Base-by-base conservation (phyloP, 306 rosid genomes). In the Malus orientalis region DNA sequence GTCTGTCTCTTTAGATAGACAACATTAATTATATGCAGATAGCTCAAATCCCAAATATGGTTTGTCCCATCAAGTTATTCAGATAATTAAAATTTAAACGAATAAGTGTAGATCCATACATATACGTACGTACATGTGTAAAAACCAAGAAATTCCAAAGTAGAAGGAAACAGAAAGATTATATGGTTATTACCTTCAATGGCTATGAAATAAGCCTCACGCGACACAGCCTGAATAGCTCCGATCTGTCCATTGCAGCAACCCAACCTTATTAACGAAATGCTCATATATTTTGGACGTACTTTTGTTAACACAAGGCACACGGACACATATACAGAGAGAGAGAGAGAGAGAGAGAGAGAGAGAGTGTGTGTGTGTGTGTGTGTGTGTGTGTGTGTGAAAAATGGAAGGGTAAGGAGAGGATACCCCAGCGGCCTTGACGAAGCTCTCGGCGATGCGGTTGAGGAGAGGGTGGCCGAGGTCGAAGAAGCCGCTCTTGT, bases 381-480 rank as follows among this genome's bases (percentile, higher is more conserved):
- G 25, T 25, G 25, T 25, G 25, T 25, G 25, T 66, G 36, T 11
- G 49, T 30, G 33, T 11, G 30, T 30, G 33, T 15, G 30, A 1
- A 4, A 13, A 14, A 12, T 22, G 45, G 42, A 70, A 27, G 33
- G 27, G 32, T 10, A 25, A 1, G 8, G n/a, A 16, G 19, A 59
- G 30, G 16, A 42, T 62, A 93, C 97, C 84, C 93, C 94, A 22
- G 97, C 94, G 8, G 96, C 94, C 81, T 86, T 93, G 79, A 91
- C 74, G 76, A 93, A 93, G 86, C 90, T 78, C 45, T 93, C 90
- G 30, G 87, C 89, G 12, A 91, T 82, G 75, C 97, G 97, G 76
- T 92, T 95, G 82, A 95, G 88, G 70, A 95, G 97, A 83, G 99
- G 97, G 69, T 95, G 97, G 22, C 99, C 99, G 32, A 95, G 86